These are phyloP conservation scores for Neurospora sp. DNA, from an alignment of 2,329 filamentous ascomycete species.

Conservation along the genomic window DNA sequence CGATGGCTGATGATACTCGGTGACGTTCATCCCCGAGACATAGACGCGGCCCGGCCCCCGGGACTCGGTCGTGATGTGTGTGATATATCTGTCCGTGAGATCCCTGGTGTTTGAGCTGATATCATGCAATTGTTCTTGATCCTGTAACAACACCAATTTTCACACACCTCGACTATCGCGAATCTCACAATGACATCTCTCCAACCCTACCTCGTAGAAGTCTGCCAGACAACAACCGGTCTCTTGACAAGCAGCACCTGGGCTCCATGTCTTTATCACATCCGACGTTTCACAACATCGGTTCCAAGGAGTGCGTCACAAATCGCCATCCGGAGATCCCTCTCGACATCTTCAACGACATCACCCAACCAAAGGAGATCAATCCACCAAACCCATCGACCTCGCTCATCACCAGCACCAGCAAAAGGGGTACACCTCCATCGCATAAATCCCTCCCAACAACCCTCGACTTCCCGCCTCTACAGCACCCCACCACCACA, in stretches of 20 bases:
- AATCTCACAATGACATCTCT: not conserved
- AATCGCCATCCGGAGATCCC: not conserved
- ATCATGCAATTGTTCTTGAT: not conserved
- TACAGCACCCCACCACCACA: constrained; percentile 10
- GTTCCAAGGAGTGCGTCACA: not conserved
- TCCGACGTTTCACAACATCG: not conserved
- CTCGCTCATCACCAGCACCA: not conserved
- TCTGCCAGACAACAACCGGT: not conserved
- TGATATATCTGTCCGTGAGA: not conserved
- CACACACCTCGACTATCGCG: not conserved
- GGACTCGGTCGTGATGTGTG: not conserved
- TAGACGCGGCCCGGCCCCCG: not conserved
- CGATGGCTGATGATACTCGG: not conserved
- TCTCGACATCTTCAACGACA: not conserved
- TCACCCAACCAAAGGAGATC: not conserved
- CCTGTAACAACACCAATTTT: not conserved
- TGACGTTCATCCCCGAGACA: not conserved
- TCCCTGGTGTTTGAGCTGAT: not conserved
- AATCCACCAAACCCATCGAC: not conserved
- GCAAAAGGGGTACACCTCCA: too few relatives aligned
- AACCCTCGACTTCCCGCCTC: too few relatives aligned
- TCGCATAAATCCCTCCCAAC: not conserved
- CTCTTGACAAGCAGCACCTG: not conserved
- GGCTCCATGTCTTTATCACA: not conserved
- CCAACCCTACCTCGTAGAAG: not conserved